Base-by-base conservation (phyloP, 768 basidiomycete species). In the Lactarius deliciosus region DNA sequence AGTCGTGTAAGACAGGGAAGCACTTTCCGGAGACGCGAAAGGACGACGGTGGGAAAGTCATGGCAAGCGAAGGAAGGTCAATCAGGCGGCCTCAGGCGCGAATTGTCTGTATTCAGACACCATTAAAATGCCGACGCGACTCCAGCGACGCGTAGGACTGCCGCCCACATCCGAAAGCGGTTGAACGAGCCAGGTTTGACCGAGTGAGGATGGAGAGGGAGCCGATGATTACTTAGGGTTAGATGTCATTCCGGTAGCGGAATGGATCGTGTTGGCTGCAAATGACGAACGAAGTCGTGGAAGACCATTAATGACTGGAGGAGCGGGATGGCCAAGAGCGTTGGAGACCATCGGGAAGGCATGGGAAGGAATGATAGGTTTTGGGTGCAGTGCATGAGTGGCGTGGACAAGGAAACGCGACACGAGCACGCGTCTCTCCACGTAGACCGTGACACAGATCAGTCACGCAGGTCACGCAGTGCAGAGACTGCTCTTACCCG, bases 251-350 rank as follows among this genome's bases (percentile, higher is more conserved):
- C 68, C 68, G 30, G 32, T 9, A 30, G 62, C 60, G 65, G 65
- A 63, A 69, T 63, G 61, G 53, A 60, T 63, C 57, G 54, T 63
- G 65, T 69, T 68, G 68, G 66, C 68, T 68, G 56, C 41, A 47
- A 25, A 57, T 58, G 61, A 43, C 16, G 41, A 59, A 61, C 57
- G 65, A n/a, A 58, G 38, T 67, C 6, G 53, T 45, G 68, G 68
- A 63, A 60, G 57, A 43, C 2, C 34, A 43, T 62, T 38, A 38
- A 62, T 43, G 54, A 43, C 16, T 9, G 34, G 61, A 10, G 36
- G 57, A 45, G 40, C 18, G 65, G 68, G 65, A 58, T 45, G 36
- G 58, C 50, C 65, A 62, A 62, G 68, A 68, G 65, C 68, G 61
- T 62, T 60, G 34, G 55, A 1, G 61, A 53, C 40, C 57, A 59